These are phyloP conservation scores for Stereum hirsutum DNA, from an alignment of 1,284 basidiomycete species.

Conservation along the genomic window DNA sequence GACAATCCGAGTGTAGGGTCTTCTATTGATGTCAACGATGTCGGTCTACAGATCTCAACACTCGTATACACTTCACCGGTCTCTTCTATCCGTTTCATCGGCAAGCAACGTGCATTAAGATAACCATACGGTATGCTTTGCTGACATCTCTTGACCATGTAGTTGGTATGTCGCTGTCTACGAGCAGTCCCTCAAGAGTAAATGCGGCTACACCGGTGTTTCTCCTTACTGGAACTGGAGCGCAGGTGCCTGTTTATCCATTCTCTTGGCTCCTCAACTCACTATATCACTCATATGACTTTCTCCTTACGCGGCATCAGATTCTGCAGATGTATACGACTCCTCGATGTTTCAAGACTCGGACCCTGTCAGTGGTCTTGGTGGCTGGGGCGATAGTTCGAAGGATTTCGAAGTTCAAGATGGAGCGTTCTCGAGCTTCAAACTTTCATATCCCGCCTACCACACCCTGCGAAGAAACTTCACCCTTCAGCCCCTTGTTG, in stretches of 20 bases:
- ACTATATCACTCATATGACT: background rate
- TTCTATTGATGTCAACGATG: too few relatives aligned
- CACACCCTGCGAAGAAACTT: constrained; percentile 27
- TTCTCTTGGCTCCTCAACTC: background rate
- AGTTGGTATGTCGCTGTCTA: constrained; percentile 24
- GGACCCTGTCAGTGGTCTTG: constrained; percentile 21
- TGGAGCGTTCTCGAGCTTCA: constrained; percentile 23
- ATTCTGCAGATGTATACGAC: constrained; percentile 21
- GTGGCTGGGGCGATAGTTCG: constrained; percentile 27
- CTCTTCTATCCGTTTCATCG: constrained; percentile 30
- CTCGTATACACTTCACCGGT: constrained; percentile 26
- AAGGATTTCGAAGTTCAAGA: constrained; percentile 22
- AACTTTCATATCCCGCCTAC: constrained; percentile 22
- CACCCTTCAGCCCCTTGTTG: constrained; percentile 21
- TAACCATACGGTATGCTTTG: too few relatives aligned
- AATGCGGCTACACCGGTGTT: constrained; percentile 24
- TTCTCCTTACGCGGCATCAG: constrained; percentile 13
- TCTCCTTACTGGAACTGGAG: constrained; percentile 33
- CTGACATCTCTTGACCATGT: too few relatives aligned
- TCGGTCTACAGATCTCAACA: too few relatives aligned
- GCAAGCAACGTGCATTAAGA: too few relatives aligned
- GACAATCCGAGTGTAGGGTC: too few relatives aligned
- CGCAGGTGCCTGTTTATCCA: too few relatives aligned
- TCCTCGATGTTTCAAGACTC: constrained; percentile 22
- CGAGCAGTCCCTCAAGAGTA: constrained; percentile 21